A percentile compares a stretch with the other conserved stretches of the same genome.
Evolutionary conservation across 2,329 filamentous ascomycete genomes (phyloP).

Genomic region (Monosporascus sp.): DNA sequence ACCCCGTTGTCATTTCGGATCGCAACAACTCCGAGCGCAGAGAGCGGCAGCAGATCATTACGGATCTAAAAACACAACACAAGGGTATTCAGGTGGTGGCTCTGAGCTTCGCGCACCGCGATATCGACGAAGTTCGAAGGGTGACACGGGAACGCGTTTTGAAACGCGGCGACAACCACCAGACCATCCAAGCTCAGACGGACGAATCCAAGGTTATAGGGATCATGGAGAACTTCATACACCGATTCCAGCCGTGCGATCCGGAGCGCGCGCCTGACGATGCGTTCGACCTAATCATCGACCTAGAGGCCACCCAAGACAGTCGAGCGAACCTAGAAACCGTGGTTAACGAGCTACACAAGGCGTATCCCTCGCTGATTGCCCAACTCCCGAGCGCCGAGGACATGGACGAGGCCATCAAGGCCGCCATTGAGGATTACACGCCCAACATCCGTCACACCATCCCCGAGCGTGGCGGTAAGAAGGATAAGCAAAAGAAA

Average conservation of each 20-base stretch:
- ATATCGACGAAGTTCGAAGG: conserved; percentile 66
- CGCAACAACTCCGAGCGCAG: conserved; percentile 89
- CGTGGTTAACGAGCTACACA: conserved; percentile 65
- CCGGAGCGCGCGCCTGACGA: conserved; percentile 65
- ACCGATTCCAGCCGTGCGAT: conserved; percentile 76
- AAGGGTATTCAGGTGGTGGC: conserved; percentile 70
- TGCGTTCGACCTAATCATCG: conserved; percentile 77
- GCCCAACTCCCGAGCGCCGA: conserved; percentile 63
- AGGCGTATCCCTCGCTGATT: conserved; percentile 73
- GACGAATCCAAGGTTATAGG: conserved; percentile 68
- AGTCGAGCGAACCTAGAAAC: conserved; percentile 84
- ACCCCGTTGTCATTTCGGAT: conserved; percentile 79
- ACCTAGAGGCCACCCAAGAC: conserved; percentile 71
- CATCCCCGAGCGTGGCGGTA: conserved; percentile 54
- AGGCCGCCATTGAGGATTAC: conserved; percentile 70
- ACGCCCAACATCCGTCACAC: conserved; percentile 70
- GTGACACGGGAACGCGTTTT: conserved; percentile 77
- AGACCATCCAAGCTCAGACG: conserved; percentile 87
- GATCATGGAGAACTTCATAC: conserved; percentile 93
- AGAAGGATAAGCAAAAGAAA: conserved; percentile 39
- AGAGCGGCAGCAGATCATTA: conserved; percentile 82
- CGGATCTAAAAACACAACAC: conserved; percentile 63
- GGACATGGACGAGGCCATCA: conserved; percentile 75
- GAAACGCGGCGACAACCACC: conserved; percentile 88
- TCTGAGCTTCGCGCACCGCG: conserved; percentile 80